Conservation (phyloP, 768 basidiomycete species). For the Phallus indusiatus region DNA sequence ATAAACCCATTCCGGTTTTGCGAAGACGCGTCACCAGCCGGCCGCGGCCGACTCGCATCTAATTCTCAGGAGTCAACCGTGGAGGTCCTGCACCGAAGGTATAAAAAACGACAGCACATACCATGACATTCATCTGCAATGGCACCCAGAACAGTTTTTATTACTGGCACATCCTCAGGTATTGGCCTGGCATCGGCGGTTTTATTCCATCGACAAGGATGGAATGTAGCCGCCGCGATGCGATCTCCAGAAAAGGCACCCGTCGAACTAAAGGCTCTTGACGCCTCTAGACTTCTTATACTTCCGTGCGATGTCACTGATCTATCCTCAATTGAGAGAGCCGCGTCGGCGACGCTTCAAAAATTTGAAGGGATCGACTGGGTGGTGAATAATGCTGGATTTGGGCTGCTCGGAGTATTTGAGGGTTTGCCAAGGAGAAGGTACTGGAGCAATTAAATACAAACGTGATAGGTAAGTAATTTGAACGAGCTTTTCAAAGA, state of each 20-base stretch:
- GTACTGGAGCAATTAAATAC: constrained; percentile 17
- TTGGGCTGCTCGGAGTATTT: constrained; percentile 11
- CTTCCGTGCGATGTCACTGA: constrained; percentile 14
- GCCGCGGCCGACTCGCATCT: too few relatives aligned
- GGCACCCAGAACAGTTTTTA: constrained; percentile 14
- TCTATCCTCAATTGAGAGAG: constrained; percentile 5
- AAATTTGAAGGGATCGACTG: constrained; percentile 13
- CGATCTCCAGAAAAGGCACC: constrained; percentile 11
- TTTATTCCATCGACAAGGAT: constrained; percentile 14
- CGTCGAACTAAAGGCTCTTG: constrained; percentile 5
- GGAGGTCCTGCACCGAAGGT: too few relatives aligned
- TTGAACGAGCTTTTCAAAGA: background rate
- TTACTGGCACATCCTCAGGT: constrained; percentile 15
- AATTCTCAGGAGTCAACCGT: too few relatives aligned
- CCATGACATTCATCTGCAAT: too few relatives aligned
- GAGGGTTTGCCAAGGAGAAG: constrained; percentile 16
- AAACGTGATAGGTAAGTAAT: constrained; percentile 15
- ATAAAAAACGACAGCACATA: too few relatives aligned
- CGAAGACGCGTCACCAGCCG: too few relatives aligned
- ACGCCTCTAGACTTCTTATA: constrained; percentile 12
- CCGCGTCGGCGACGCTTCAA: constrained; percentile 10
- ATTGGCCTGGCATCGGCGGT: constrained; percentile 18
- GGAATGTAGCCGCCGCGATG: constrained; percentile 19
- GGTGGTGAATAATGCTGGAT: constrained; percentile 18
- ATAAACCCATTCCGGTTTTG: too few relatives aligned